Base-by-base conservation (phyloP, 371 early-diverging fungal genomes). In the Zychaea mexicana region DNA sequence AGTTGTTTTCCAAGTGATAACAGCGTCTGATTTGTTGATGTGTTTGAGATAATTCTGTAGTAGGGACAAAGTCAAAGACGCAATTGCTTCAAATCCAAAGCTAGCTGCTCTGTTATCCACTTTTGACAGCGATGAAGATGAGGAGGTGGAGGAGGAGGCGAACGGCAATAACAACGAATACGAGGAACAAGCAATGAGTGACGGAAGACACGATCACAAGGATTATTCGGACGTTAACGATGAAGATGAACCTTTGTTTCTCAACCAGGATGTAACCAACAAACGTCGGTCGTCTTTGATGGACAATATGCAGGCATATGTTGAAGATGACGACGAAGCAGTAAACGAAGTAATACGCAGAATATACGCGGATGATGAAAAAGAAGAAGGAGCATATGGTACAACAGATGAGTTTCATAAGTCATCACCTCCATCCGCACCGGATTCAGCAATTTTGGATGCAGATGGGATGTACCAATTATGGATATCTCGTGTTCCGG, bases 271-370 rank as follows among this genome's bases (percentile, higher is more conserved):
- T 21, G n/a, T n/a, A n/a, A 45, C 33, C 5, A 10, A 28, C 7
- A 13, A 24, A 33, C 38, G 49, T 22, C 33, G 36, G 2, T 27
- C 52, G 24, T 9, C 17, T 15, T 5, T 67, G 8, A 17, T 77
- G 27, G 74, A 84, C 30, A 72, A 76, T 60, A 71, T 76, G 33
- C 61, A 71, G 12, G 81, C 74, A 12, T 83, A 84, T 65, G 75
- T 76, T 31, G 70, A 80, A 28, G 88, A 88, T 46, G 81, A 86
- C 19, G 85, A 79, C 56, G 74, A 77, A 57, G 64, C 57, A 13
- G 13, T 64, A 22, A 26, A 86, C 52, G 71, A 73, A 31, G 79
- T 88, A 19, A 81, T 89, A 71, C 73, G 80, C 6, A 74, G 78
- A 22, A 85, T 88, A 28, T 81, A 85, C 36, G 67, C 70, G 2